A percentile compares a stretch with the other conserved stretches of the same genome.
phyloP scores from a whole-genome alignment of 2,329 filamentous ascomycete genomes.

The Hypoxylon sp. region DNA sequence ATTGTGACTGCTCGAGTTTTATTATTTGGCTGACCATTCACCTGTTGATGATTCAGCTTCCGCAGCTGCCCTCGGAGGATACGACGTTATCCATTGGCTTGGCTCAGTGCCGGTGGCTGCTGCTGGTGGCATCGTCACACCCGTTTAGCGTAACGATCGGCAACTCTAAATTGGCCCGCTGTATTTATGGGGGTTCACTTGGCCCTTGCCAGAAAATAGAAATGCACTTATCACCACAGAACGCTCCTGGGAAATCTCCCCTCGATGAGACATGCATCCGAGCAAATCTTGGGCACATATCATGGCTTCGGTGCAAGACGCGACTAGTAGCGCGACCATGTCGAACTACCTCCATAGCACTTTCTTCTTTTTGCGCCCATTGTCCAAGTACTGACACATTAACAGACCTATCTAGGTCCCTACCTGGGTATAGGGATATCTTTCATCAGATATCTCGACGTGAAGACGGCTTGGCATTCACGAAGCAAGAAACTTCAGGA shows the following conservation, averaged over 20 bases:
- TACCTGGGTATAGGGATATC: too few relatives aligned
- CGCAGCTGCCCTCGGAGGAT: neutral
- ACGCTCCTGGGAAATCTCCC: neutral
- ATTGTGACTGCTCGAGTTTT: conserved; percentile 1
- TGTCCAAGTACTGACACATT: neutral
- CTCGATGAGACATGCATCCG: neutral
- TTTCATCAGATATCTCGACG: neutral
- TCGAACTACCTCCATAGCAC: neutral
- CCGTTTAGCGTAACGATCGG: conserved; percentile 28
- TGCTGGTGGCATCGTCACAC: conserved; percentile 1
- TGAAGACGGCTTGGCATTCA: neutral
- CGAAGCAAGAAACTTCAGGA: neutral
- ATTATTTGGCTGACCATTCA: conserved; percentile 7
- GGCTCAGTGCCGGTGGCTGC: conserved; percentile 10
- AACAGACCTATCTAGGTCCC: neutral
- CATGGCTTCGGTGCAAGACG: neutral
- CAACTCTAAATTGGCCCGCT: conserved; percentile 6
- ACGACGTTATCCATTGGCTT: conserved; percentile 22
- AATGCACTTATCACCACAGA: neutral
- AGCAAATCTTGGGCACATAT: conserved; percentile 1
- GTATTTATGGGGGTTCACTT: conserved; percentile 13
- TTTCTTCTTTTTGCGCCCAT: neutral
- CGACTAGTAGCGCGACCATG: neutral
- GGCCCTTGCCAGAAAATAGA: neutral
- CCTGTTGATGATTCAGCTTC: conserved; percentile 35